Evolutionary conservation across 1,139 yeast species (phyloP).

Genomic region (Nakaseomyces glabratus): DNA sequence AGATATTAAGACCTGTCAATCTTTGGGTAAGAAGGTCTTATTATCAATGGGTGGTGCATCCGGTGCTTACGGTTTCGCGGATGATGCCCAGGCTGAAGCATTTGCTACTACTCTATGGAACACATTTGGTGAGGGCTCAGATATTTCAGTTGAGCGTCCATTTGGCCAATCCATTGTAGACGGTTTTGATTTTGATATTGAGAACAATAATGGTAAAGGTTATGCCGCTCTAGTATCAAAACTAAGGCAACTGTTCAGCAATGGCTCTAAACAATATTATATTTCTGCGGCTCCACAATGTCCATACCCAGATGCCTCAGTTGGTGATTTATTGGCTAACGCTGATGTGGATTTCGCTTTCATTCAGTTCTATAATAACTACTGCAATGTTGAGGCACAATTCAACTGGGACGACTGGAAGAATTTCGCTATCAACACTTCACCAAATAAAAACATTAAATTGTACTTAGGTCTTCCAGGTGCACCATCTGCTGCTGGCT

Average conservation of each 20-base stretch:
- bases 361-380: conserved; percentile 89
- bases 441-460: conserved; percentile 63
- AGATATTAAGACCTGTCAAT: conserved; percentile 79
- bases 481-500: conserved; percentile 54
- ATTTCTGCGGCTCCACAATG: conserved; percentile 95
- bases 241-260: conserved; percentile 49
- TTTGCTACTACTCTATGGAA: conserved; percentile 80
- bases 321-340: conserved; percentile 55
- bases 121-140: conserved; percentile 69
- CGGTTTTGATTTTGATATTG: conserved; percentile 69
- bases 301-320: conserved; percentile 80
- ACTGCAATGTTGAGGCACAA: conserved; percentile 49
- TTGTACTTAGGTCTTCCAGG: conserved; percentile 72
- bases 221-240: conserved; percentile 52
- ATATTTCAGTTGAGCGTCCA: conserved; percentile 48
- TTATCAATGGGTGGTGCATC: conserved; percentile 84
- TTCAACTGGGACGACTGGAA: conserved; percentile 90
- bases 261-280: conserved; percentile 58
- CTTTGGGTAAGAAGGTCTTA: conserved; percentile 63
- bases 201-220: conserved; percentile 46
- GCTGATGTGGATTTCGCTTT: conserved; percentile 76
- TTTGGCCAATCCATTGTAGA: conserved; percentile 62
- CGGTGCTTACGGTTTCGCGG: conserved; percentile 66
- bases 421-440: conserved; percentile 47
- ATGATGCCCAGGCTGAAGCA: conserved; percentile 51